Conservation (phyloP, 176 grass and related monocot species). For the Saccharum officinarum region DNA sequence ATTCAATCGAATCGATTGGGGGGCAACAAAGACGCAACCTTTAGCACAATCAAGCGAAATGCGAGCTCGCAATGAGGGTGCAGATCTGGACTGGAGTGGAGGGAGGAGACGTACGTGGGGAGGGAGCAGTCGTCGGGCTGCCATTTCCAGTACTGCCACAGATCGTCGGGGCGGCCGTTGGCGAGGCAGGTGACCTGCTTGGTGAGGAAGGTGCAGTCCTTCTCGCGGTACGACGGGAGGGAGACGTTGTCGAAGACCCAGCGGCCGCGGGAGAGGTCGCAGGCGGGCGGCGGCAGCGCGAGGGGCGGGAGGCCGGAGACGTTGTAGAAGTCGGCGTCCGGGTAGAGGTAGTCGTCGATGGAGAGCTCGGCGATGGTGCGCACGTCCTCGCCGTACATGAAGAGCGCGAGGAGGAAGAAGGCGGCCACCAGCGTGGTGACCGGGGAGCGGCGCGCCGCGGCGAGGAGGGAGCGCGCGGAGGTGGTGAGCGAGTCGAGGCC, state of each 20-base stretch:
- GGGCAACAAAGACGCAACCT: not conserved
- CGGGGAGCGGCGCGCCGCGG: constrained; percentile 38
- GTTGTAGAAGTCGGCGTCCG: constrained; percentile 40
- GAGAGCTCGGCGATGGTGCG: constrained; percentile 67
- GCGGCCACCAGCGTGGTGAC: constrained; percentile 46
- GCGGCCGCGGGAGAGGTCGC: constrained; percentile 58
- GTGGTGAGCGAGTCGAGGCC: not conserved
- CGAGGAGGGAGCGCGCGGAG: constrained; percentile 21
- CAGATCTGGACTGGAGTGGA: constrained; percentile 16
- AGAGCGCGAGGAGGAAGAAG: constrained; percentile 58
- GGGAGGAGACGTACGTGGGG: constrained; percentile 40
- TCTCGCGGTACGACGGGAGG: constrained; percentile 64
- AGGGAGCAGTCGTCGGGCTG: constrained; percentile 66
- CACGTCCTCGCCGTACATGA: constrained; percentile 76
- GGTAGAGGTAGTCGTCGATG: constrained; percentile 63
- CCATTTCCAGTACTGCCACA: constrained; percentile 79
- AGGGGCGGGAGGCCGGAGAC: constrained; percentile 22
- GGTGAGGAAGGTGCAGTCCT: constrained; percentile 64
- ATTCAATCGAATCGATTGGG: not conserved
- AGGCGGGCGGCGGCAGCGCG: constrained; percentile 48
- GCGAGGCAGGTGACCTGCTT: constrained; percentile 75
- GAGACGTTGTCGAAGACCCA: constrained; percentile 75
- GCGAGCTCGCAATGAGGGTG: not conserved
- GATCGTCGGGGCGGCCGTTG: constrained; percentile 66
- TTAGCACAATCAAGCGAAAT: not conserved